Base-by-base conservation (phyloP, 768 basidiomycete species). In the Naganishia kalamii region DNA sequence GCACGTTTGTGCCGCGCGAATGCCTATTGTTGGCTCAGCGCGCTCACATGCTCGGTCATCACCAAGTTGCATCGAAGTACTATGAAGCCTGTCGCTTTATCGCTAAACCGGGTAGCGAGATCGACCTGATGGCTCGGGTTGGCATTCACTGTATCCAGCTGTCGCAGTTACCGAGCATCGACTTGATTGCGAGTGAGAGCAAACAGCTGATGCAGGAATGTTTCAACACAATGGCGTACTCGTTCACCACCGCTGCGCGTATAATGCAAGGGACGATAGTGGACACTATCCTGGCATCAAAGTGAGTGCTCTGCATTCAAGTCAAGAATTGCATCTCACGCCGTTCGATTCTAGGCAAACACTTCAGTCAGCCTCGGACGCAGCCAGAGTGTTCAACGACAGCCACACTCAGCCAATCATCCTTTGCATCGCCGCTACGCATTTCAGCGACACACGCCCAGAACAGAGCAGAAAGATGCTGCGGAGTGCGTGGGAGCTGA, bases 81-180 rank as follows among this genome's bases (percentile, higher is more conserved):
- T 65, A 65, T 30, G 23, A 50, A 60, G 64, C 64, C 10, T 65
- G 64, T 65, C 41, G 30, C 47, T 65, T 52, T 46, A 65, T 65
- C 43, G 46, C 51, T n/a, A 65, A 65, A 33, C 44, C 64, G 5
- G 64, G 64, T 8, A 59, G 54, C 48, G 64, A 65, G 29, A 65
- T 65, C 47, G 21, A 65, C n/a, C 44, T 65, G 12, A 21, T 65
- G n/a, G 64, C 64, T 13, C 54, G 64, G 4, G 27, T 51, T 0
- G 44, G 54, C 47, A 27, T 60, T 29, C 30, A 44, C 10, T 65
- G 46, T 5, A 12, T 65, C 15, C 29, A 50, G 25, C 32, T 65
- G 21, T 54, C 64, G 21, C 37, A 35, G 21, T n/a, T 32, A n/a
- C 6, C 23, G 5, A 29, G 48, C 19, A 46, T 35, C 21, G 8